A percentile compares a stretch with the other conserved stretches of the same genome.
These are phyloP conservation scores for Penicillium manginii DNA, from an alignment of 495 filamentous ascomycete genomes.

Conservation along the genomic window DNA sequence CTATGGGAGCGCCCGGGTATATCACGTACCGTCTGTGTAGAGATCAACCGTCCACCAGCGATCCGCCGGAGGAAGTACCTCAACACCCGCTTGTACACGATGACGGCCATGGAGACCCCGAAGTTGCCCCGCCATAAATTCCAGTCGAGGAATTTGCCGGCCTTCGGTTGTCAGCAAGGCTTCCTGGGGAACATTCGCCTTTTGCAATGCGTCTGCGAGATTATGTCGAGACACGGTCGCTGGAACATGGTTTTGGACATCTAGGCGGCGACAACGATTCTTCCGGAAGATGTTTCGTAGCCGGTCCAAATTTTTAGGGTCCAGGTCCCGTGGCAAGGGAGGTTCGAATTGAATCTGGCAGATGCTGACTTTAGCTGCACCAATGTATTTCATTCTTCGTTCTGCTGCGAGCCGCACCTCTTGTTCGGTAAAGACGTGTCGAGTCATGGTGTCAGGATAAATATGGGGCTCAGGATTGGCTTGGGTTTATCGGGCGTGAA, in stretches of 20 bases:
- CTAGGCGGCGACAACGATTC: constrained; percentile 22
- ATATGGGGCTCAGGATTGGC: background rate
- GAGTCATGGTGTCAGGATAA: constrained; percentile 3
- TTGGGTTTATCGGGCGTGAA: too few species aligned
- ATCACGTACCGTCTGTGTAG: too few species aligned
- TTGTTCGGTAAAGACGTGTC: constrained; percentile 10
- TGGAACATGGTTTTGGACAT: constrained; percentile 27
- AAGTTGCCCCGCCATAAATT: too few species aligned
- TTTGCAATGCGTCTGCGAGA: too few species aligned
- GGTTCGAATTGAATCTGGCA: constrained; percentile 23
- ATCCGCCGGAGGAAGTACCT: too few species aligned
- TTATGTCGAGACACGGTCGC: constrained; percentile 22
- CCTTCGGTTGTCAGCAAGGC: too few species aligned
- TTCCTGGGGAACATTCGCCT: too few species aligned
- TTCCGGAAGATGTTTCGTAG: constrained; percentile 25
- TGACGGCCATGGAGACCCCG: too few species aligned
- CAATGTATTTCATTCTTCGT: constrained; percentile 10
- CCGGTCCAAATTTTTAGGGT: constrained; percentile 23
- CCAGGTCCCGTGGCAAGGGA: constrained; percentile 10
- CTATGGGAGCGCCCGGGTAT: too few species aligned
- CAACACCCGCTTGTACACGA: too few species aligned
- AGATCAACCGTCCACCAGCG: too few species aligned
- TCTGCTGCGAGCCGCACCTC: constrained; percentile 8
- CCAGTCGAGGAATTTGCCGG: too few species aligned
- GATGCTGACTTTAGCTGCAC: constrained; percentile 13